Evolutionary conservation across 805 yeast species (phyloP), one percentile per base, ranked within the genome.

Genomic region (Spathaspora sp.): DNA sequence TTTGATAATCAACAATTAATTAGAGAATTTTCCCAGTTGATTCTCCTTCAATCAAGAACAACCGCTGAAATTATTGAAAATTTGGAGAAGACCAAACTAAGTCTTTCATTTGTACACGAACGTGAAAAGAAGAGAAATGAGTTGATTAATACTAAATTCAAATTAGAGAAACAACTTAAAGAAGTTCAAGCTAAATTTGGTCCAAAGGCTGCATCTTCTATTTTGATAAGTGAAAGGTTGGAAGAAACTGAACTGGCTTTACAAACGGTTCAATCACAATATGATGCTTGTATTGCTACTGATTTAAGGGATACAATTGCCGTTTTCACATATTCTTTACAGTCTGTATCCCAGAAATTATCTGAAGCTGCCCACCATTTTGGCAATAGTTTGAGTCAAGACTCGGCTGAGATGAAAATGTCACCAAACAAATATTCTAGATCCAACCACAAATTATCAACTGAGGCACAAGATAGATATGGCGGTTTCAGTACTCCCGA

Each of bases 191-290:
- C 75, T 42, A 76, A 73, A 54, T 49, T 42, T 53, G 85, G 85
- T 2, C 76, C 65, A 2, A 65, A 74, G 47, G 73, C 77, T 28
- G 73, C 77, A 16, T 64, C 63, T 7, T 72, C 81, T 0, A 63
- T 74, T 14, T 60, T 80, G 17, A 63, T 78, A 1, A 70, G 68
- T 51, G 88, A 83, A 57, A 70, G 72, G 49, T 60, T 82, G 32
- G 87, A 82, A 60, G 82, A 79, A 55, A 65, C 76, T 50, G 71
- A 72, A 43, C 72, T 76, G 53, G 75, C 80, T 38, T 68, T 79
- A n/a, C 80, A 74, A 50, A 78, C 82, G 19, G 79, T 80, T 6
- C 78, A 78, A 52, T 77, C 72, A 29, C 87, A 83, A 59, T 70
- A 75, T 46, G 66, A 70, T 8, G 70, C 81, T 45, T 69, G 82